Evolutionary conservation across 768 basidiomycete species (phyloP).

Genomic region (Mycena galericulata): DNA sequence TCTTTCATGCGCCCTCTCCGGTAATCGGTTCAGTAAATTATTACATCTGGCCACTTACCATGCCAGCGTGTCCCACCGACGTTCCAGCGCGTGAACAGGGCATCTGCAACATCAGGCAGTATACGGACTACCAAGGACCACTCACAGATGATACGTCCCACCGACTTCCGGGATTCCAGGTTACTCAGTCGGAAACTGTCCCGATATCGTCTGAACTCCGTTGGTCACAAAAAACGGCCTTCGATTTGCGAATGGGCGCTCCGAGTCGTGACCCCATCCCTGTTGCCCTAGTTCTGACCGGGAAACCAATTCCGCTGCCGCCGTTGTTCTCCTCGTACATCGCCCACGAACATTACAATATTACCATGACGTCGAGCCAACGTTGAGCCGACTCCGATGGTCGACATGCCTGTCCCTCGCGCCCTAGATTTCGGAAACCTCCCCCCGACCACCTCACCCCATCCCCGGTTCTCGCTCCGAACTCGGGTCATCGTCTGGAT

Average conservation of each 20-base stretch:
- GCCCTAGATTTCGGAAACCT: constrained; percentile 20
- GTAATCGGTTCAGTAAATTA: too few relatives aligned
- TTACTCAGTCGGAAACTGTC: constrained; percentile 14
- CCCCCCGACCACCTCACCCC: constrained; percentile 8
- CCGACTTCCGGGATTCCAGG: background rate
- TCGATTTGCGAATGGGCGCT: constrained; percentile 16
- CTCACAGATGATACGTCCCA: background rate
- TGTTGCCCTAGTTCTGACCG: constrained; percentile 13
- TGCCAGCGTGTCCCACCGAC: too few relatives aligned
- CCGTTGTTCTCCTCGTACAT: constrained; percentile 13
- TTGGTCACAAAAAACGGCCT: constrained; percentile 11
- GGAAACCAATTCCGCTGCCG: constrained; percentile 14
- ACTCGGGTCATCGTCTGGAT: too few relatives aligned
- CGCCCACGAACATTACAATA: constrained; percentile 21
- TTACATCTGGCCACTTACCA: too few relatives aligned
- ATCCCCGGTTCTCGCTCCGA: background rate
- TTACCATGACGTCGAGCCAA: constrained; percentile 4
- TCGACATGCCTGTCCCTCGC: background rate
- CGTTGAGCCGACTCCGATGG: too few relatives aligned
- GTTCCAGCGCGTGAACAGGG: constrained; percentile 15
- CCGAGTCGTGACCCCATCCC: constrained; percentile 4
- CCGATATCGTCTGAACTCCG: constrained; percentile 5
- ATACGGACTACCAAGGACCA: constrained; percentile 10
- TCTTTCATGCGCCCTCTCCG: too few relatives aligned
- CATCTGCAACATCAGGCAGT: constrained; percentile 7